Evolutionary conservation across 2,329 filamentous ascomycete species (phyloP).

Genomic region (Trichoderma koningii): DNA sequence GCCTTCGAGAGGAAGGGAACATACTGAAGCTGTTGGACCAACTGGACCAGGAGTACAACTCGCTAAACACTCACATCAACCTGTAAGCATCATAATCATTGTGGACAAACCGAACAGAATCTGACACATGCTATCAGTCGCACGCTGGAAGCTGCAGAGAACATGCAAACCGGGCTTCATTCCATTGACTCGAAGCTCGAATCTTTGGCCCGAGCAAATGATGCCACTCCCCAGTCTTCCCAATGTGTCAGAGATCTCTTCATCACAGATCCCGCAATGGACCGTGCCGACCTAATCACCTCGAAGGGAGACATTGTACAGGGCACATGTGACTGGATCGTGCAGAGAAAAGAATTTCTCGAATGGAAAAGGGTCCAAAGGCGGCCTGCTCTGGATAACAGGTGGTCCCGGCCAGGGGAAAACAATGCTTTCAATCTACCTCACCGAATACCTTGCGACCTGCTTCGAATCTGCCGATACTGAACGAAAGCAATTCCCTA

Average conservation of each 20-base stretch:
- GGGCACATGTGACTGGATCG: constrained; percentile 13
- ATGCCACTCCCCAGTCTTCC: no score
- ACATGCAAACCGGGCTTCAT: neutral
- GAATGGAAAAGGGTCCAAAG: neutral
- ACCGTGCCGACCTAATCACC: neutral
- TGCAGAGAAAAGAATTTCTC: neutral
- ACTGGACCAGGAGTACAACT: neutral
- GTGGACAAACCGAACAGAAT: no score
- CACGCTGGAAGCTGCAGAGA: neutral
- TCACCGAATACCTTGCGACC: neutral
- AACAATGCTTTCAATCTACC: constrained; percentile 17
- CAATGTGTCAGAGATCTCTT: neutral
- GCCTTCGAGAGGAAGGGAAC: neutral
- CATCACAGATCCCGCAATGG: constrained; percentile 4
- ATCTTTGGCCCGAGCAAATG: no score
- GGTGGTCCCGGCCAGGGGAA: constrained; percentile 14
- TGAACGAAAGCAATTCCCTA: neutral
- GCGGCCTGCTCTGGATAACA: constrained; percentile 17
- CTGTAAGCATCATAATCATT: no score
- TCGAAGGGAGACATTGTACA: constrained; percentile 4
- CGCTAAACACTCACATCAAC: neutral
- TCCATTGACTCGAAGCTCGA: no score
- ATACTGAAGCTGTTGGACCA: neutral
- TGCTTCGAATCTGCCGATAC: no score
- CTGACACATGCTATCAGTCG: neutral